Conservation (phyloP, 345 rosid genomes). For the Acer campestre region DNA sequence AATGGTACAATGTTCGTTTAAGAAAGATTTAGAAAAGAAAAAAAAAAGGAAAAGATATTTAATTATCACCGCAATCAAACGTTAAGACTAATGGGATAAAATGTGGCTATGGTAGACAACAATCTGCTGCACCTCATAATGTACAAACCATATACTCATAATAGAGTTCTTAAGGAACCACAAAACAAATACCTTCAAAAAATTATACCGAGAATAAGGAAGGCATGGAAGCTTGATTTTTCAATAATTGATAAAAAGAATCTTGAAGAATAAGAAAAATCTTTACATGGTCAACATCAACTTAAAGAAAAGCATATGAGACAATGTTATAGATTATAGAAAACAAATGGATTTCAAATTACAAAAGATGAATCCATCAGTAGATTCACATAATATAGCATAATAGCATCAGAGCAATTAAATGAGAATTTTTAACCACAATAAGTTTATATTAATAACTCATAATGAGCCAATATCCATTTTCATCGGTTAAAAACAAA, state of each 20-base stretch:
- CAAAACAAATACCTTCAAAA: not conserved
- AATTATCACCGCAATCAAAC: not conserved
- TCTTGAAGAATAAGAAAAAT: not conserved
- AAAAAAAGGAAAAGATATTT: not conserved
- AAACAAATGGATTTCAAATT: not conserved
- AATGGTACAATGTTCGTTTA: not conserved
- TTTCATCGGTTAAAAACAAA: not conserved
- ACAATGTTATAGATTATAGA: not conserved
- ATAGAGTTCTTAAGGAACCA: not conserved
- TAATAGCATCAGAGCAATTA: not conserved
- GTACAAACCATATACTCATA: not conserved
- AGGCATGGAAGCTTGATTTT: not conserved
- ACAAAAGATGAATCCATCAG: not conserved
- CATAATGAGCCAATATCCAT: not conserved
- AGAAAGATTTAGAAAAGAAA: not conserved
- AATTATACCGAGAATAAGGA: not conserved
- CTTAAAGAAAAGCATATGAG: conserved; percentile 2
- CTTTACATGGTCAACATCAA: not conserved
- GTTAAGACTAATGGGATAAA: not conserved
- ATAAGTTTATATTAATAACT: not conserved
- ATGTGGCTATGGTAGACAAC: not conserved
- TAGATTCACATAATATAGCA: not conserved
- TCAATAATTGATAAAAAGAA: not conserved
- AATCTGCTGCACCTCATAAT: not conserved
- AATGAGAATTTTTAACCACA: not conserved